A percentile compares a stretch with the other conserved stretches of the same genome.
phyloP scores from a whole-genome alignment of 2,329 filamentous ascomycete species.

The Colletotrichum phormii region DNA sequence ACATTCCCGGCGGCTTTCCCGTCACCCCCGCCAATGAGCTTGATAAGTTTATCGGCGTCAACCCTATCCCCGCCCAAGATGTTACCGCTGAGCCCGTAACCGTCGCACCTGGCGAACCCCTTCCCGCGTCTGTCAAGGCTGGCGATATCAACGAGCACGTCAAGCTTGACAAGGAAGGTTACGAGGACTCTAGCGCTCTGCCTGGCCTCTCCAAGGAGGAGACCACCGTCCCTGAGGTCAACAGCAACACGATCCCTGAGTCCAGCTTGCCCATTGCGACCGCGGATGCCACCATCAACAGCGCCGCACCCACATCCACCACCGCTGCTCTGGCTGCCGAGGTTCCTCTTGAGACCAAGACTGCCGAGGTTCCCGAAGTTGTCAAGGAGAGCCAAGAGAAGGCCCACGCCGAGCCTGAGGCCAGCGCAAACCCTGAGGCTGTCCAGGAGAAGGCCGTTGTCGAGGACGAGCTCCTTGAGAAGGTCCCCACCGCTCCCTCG shows the following conservation, averaged over 20 bases:
- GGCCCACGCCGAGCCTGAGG: conserved; percentile 73
- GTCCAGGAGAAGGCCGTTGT: conserved; percentile 78
- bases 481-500: conserved; percentile 70
- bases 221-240: conserved; percentile 61
- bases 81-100: conserved; percentile 83
- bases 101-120: conserved; percentile 82
- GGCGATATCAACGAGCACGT: conserved; percentile 79
- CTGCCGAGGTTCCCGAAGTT: conserved; percentile 66
- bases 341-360: conserved; percentile 71
- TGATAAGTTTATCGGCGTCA: conserved; percentile 66
- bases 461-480: conserved; percentile 76
- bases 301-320: conserved; percentile 67
- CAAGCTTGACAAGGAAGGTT: conserved; percentile 84
- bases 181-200: conserved; percentile 81
- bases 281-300: conserved; percentile 61
- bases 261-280: conserved; percentile 78
- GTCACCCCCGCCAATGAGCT: conserved; percentile 71
- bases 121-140: conserved; percentile 76
- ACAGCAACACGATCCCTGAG: conserved; percentile 80
- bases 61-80: conserved; percentile 71
- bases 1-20: conserved; percentile 64
- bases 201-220: conserved; percentile 58
- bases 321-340: conserved; percentile 77
- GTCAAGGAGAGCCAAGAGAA: conserved; percentile 80
- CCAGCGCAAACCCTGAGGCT: conserved; percentile 72